Conservation (phyloP, 805 yeast species). For the Vanderwaltozyma tropicalis region DNA sequence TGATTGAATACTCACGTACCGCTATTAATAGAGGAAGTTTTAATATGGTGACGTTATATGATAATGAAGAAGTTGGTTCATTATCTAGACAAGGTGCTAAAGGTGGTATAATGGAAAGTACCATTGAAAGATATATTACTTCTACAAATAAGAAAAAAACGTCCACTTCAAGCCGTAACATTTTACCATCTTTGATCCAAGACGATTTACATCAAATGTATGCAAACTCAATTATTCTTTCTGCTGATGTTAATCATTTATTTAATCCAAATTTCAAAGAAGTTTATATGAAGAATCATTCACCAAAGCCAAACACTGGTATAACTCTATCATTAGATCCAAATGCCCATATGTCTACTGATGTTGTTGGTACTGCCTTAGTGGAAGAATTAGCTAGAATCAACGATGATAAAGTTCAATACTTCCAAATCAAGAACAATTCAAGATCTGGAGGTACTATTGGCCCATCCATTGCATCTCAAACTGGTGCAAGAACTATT, state of each 20-base stretch:
- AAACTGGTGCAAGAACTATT: constrained; percentile 64
- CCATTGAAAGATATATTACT: constrained; percentile 45
- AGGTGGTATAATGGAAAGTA: constrained; percentile 61
- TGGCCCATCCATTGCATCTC: constrained; percentile 58
- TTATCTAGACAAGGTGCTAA: constrained; percentile 72
- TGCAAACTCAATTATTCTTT: constrained; percentile 69
- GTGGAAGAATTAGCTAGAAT: constrained; percentile 57
- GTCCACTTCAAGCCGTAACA: not conserved
- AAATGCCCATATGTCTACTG: constrained; percentile 78
- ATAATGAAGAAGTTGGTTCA: constrained; percentile 80
- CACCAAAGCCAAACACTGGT: constrained; percentile 73
- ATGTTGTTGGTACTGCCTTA: constrained; percentile 59
- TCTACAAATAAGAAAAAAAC: constrained; percentile 19
- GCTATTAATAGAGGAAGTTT: constrained; percentile 35
- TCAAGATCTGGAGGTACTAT: constrained; percentile 83
- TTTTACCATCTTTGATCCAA: not conserved
- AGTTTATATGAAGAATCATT: constrained; percentile 69
- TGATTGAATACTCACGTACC: constrained; percentile 35
- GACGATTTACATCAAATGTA: constrained; percentile 32
- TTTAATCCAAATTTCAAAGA: constrained; percentile 64
- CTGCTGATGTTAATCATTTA: constrained; percentile 80
- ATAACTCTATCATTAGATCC: constrained; percentile 62
- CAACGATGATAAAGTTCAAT: constrained; percentile 60
- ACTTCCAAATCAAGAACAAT: constrained; percentile 80
- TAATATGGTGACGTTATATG: constrained; percentile 55